Percentiles rank a stretch among this genome's conserved stretches.
Conservation (phyloP, 129 eudicot genomes). For the Pseudognaphalium luteoalbum region DNA sequence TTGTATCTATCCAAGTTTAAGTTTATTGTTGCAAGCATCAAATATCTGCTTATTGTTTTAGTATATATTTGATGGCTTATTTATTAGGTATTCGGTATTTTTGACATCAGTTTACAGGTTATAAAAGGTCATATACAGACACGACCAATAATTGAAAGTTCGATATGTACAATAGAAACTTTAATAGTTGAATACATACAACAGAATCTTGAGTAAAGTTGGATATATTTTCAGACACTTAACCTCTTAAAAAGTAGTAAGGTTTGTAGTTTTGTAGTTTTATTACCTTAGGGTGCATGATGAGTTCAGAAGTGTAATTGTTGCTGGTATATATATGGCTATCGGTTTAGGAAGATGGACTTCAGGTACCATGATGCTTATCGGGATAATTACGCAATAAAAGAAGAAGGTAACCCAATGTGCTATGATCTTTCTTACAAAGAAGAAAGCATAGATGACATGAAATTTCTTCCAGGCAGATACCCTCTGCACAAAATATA, state of each 20-base stretch:
- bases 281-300: conserved; percentile 61
- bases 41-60: too few relatives aligned
- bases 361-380: conserved; percentile 72
- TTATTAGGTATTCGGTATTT: too few relatives aligned
- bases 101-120: not conserved
- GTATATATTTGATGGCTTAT: too few relatives aligned
- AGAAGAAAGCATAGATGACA: conserved; percentile 81
- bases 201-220: not conserved
- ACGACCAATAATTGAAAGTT: not conserved
- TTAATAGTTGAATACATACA: not conserved
- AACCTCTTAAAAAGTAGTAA: not conserved
- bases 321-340: conserved; percentile 79
- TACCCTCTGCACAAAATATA: conserved; percentile 58
- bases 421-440: conserved; percentile 88
- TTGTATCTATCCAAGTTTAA: not conserved
- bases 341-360: conserved; percentile 62
- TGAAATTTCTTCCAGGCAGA: conserved; percentile 72
- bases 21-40: too few relatives aligned
- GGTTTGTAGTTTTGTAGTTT: not conserved
- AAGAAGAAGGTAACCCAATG: conserved; percentile 89
- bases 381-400: conserved; percentile 74
- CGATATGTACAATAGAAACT: not conserved
- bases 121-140: not conserved
- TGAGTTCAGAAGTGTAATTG: conserved; percentile 68
- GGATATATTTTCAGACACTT: not conserved